Evolutionary conservation across 2,329 filamentous ascomycete genomes (phyloP), one percentile per base, ranked within the genome.

Genomic region (Trichoderma guizhouense): DNA sequence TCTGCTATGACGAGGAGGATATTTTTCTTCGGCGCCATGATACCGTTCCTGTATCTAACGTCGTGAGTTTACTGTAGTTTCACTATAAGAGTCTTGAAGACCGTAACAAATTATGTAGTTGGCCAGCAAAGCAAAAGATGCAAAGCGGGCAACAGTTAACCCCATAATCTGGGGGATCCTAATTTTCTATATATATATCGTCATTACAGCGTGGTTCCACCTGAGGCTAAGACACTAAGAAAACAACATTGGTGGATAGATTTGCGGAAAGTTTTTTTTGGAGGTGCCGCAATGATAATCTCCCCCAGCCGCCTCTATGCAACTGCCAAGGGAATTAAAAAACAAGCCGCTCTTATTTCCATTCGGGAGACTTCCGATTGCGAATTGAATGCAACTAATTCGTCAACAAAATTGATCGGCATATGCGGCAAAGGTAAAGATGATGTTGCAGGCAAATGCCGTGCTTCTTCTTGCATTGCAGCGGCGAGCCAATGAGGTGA

Each of bases 251-350:
- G 65, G 65, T 58, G 65, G 65, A 68, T 58, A 58, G 65, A 68
- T 68, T 68, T 43, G 51, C 65, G 65, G 65, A 58, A 68, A 68
- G 65, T 36, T 58, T 68, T 67, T 67, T 57, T 60, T 32, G 55
- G 32, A 24, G 36, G 61, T 21, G 39, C 14, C 15, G 61, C 24
- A 39, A 39, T 63, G 9, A 30, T 47, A 39, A 36, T 39, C 12
- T 12, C 5, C 28, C 30, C 32, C 12, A 62, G 11, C n/a, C 14
- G 12, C 11, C 32, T 15, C 47, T 11, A 12, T 43, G 3, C 14
- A 53, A 0, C 3, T 53, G 47, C 47, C 9, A 53, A 53, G 21
- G 11, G 47, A 21, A 51, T 47, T 3, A 53, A 53, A 12, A 14
- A 24, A 24, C 21, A 53, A 3, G 2, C 47, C 47, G 47, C 21